phyloP scores from a whole-genome alignment of 805 yeast species.

The Ogataea siamensis region DNA sequence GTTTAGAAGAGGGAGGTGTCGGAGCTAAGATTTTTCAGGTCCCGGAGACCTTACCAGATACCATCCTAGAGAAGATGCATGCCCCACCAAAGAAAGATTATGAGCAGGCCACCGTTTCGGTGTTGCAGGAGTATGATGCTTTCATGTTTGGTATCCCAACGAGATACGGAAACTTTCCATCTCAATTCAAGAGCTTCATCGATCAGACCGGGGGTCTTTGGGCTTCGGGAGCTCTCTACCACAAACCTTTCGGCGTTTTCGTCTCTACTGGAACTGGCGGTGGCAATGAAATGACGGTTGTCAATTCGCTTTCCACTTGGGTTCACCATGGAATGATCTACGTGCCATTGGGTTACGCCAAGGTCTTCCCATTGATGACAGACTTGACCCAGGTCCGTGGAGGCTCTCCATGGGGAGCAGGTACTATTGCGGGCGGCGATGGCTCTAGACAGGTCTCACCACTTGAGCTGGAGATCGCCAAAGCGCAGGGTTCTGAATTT shows the following conservation, averaged over 20 bases:
- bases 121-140: slow-evolving; percentile 64
- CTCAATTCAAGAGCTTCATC: slow-evolving; percentile 76
- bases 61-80: slow-evolving; percentile 57
- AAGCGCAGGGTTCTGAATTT: slow-evolving; percentile 66
- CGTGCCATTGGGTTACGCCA: slow-evolving; percentile 74
- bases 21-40: slow-evolving; percentile 72
- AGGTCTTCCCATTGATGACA: slow-evolving; percentile 53
- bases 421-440: slow-evolving; percentile 70
- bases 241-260: slow-evolving; percentile 73
- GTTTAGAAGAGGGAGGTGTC: slow-evolving; percentile 70
- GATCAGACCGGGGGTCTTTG: slow-evolving; percentile 75
- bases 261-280: slow-evolving; percentile 71
- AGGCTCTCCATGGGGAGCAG: slow-evolving; percentile 87
- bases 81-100: slow-evolving; percentile 60
- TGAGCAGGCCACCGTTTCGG: slow-evolving; percentile 58
- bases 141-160: slow-evolving; percentile 80
- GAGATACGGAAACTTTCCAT: slow-evolving; percentile 71
- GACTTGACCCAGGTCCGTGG: slow-evolving; percentile 71
- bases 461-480: slow-evolving; percentile 63
- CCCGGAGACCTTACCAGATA: slow-evolving; percentile 70
- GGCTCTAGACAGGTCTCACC: slow-evolving; percentile 69
- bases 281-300: slow-evolving; percentile 74
- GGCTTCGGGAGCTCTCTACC: slow-evolving; percentile 66
- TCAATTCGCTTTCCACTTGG: slow-evolving; percentile 55
- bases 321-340: slow-evolving; percentile 76